phyloP scores from a whole-genome alignment of 257 asterid genomes.

The Lantana camara region DNA sequence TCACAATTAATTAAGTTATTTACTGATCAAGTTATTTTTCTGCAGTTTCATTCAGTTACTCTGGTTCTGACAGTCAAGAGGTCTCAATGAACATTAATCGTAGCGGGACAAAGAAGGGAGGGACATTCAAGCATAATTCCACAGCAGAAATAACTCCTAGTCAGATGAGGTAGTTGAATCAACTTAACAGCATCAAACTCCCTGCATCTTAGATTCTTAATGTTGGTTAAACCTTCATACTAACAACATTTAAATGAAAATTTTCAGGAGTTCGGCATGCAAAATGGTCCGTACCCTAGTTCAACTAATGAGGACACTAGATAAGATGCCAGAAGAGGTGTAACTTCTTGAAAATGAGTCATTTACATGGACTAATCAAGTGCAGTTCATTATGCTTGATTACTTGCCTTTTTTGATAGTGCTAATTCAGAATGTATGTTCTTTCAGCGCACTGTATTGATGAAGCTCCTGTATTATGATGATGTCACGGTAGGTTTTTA shows the following conservation, averaged over 20 bases:
- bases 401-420: conserved; percentile 12
- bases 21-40: conserved; percentile 29
- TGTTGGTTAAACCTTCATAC: conserved; percentile 13
- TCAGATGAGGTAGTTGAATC: conserved; percentile 73
- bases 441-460: conserved; percentile 88
- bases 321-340: conserved; percentile 97
- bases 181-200: not conserved
- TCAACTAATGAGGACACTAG: conserved; percentile 93
- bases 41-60: conserved; percentile 91
- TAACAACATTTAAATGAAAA: conserved; percentile 15
- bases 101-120: conserved; percentile 81
- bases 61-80: conserved; percentile 77
- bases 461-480: conserved; percentile 91
- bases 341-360: conserved; percentile 23
- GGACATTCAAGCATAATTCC: conserved; percentile 67
- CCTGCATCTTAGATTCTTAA: conserved; percentile 6
- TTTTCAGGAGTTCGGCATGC: conserved; percentile 91
- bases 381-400: conserved; percentile 18
- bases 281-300: conserved; percentile 87
- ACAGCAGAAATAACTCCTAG: conserved; percentile 74
- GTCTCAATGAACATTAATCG: conserved; percentile 88
- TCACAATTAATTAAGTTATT: conserved; percentile 20
- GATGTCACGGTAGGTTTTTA: conserved; percentile 75
- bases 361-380: conserved; percentile 12
- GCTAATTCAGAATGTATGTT: conserved; percentile 24